phyloP scores from a whole-genome alignment of 495 filamentous ascomycete genomes.

The Aspergillus wentii region DNA sequence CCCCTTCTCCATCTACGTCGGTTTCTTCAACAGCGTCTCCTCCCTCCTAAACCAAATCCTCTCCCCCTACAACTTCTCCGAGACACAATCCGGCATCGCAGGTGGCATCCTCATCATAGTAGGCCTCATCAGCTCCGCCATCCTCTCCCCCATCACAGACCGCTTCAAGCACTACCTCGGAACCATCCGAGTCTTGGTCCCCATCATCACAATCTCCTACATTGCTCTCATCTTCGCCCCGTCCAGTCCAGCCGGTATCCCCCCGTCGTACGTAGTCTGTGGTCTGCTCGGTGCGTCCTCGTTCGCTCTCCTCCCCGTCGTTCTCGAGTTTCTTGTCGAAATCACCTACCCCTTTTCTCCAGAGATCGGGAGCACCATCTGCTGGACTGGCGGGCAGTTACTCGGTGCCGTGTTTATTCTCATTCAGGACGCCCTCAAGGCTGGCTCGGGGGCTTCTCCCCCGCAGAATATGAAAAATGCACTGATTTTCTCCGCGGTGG shows the following conservation, averaged over 20 bases:
- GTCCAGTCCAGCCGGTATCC: slow-evolving; percentile 58
- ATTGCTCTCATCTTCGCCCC: slow-evolving; percentile 81
- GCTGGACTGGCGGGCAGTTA: slow-evolving; percentile 71
- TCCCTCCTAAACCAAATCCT: slow-evolving; percentile 89
- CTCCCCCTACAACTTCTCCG: slow-evolving; percentile 71
- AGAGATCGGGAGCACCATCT: slow-evolving; percentile 75
- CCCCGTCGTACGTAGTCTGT: slow-evolving; percentile 61
- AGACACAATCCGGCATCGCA: slow-evolving; percentile 81
- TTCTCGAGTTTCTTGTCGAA: slow-evolving; percentile 81
- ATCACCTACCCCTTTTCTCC: slow-evolving; percentile 83
- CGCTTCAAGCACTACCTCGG: slow-evolving; percentile 73
- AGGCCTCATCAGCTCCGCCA: slow-evolving; percentile 71
- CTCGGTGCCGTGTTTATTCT: slow-evolving; percentile 81
- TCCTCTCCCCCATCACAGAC: slow-evolving; percentile 78
- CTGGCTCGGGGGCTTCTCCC: slow-evolving; percentile 47
- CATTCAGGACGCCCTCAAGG: slow-evolving; percentile 73
- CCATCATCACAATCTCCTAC: slow-evolving; percentile 67
- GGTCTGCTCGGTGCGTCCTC: slow-evolving; percentile 68
- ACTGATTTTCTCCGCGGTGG: slow-evolving; percentile 72
- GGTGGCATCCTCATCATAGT: slow-evolving; percentile 88
- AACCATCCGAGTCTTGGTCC: slow-evolving; percentile 70
- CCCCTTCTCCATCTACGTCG: slow-evolving; percentile 80
- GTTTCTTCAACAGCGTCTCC: slow-evolving; percentile 88
- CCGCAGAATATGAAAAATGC: slow-evolving; percentile 65
- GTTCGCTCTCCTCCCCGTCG: slow-evolving; percentile 80